Base-by-base conservation (phyloP, 1,139 yeast genomes). In the Blastobotrys serpentis region DNA sequence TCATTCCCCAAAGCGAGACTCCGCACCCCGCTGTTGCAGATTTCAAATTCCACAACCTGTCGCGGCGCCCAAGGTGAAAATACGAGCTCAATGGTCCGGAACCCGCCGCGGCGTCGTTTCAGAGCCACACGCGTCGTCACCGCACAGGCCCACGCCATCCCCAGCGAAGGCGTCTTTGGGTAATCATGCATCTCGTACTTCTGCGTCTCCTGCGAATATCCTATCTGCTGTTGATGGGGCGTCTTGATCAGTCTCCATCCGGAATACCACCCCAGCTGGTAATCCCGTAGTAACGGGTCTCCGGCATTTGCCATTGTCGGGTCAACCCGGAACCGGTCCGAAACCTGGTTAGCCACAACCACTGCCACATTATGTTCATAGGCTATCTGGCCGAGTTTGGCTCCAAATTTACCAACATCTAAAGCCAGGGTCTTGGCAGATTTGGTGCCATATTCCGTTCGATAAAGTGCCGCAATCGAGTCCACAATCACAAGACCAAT, bases 391-490 rank as follows among this genome's bases (percentile, higher is more conserved):
- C 78, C 68, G 47, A 89, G 68, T 14, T 5, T 17, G 26, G 18
- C 11, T 10, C 33, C 32, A 7, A 16, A 11, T 11, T 23, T 10
- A 6, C 29, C 29, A 8, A 29, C 38, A 22, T 34, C 17, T 5
- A 43, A 19, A 17, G 41, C 45, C 26, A 49, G 26, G 8, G 32
- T 14, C 13, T 18, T 29, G 17, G 46, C 21, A 2, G 33, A 19
- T 4, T 40, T 30, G 23, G 30, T 19, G 16, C 17, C 22, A 4
- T 18, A 73, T 56, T 85, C 94, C 2, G 84, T 81, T 49, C 96
- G 69, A 46, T 84, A 70, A 62, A 87, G 96, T 54, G 88, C 94
- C 0, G 96, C 87, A n/a, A 89, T 80, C 32, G 95, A 85, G 65
- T 89, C 97, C 7, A 89, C 73, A 0, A 87, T 73, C 0, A 89